Evolutionary conservation across 768 basidiomycete species (phyloP).

Genomic region (Clathrus columnatus): DNA sequence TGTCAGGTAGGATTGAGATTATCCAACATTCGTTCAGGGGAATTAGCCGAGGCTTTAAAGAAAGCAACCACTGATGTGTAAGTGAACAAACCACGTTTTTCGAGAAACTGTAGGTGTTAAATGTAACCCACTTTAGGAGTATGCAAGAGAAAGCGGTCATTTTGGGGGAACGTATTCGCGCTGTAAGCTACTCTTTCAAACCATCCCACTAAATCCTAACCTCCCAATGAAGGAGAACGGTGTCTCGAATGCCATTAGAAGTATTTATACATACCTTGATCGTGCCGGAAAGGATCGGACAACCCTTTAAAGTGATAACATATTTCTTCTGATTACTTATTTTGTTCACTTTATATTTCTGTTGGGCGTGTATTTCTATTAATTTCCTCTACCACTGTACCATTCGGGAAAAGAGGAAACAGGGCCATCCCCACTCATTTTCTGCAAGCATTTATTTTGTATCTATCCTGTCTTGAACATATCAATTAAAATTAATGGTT

Average conservation of each 20-base stretch:
- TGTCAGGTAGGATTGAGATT: slow-evolving; percentile 43
- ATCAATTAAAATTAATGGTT: no score
- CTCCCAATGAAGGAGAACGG: slow-evolving; percentile 41
- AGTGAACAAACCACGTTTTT: slow-evolving; percentile 14
- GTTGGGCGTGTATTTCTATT: no score
- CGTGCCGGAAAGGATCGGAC: slow-evolving; percentile 22
- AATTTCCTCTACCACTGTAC: no score
- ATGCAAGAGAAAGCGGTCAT: slow-evolving; percentile 55
- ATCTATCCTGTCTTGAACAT: no score
- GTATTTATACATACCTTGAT: slow-evolving; percentile 46
- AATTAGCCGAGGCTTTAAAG: slow-evolving; percentile 45
- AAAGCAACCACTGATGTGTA: slow-evolving; percentile 47
- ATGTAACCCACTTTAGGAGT: slow-evolving; percentile 24
- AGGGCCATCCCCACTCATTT: no score
- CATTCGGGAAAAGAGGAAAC: no score
- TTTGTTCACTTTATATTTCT: neutral
- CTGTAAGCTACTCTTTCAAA: slow-evolving; percentile 20
- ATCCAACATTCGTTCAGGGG: slow-evolving; percentile 34
- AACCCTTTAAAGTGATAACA: neutral
- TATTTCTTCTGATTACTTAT: neutral
- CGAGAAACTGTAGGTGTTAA: neutral
- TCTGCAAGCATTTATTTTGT: no score
- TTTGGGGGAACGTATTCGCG: slow-evolving; percentile 36
- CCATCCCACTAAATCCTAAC: neutral
- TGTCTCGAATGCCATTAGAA: slow-evolving; percentile 45